Conservation (phyloP, 2,329 filamentous ascomycete genomes). For the Tolypocladium album region DNA sequence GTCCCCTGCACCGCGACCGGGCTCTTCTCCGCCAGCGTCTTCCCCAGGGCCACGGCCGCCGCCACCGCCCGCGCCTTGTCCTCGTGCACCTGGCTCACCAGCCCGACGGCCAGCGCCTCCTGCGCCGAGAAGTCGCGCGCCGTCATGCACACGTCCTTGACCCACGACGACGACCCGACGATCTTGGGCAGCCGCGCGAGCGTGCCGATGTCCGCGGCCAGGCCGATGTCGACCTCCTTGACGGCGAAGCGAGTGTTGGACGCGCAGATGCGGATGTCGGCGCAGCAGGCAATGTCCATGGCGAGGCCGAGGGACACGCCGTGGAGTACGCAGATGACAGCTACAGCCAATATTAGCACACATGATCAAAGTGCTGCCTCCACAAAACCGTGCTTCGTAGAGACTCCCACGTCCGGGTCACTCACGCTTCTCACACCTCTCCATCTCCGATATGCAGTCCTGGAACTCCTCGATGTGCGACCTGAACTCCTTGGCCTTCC, state of each 20-base stretch:
- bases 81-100: slow-evolving; percentile 55
- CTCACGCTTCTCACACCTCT: slow-evolving; percentile 80
- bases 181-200: slow-evolving; percentile 63
- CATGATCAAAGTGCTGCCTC: background rate
- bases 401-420: slow-evolving; percentile 5
- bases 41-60: slow-evolving; percentile 52
- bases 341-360: slow-evolving; percentile 22
- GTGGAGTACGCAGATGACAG: slow-evolving; percentile 74
- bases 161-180: slow-evolving; percentile 61
- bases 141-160: slow-evolving; percentile 67
- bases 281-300: slow-evolving; percentile 61
- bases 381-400: background rate
- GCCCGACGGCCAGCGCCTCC: slow-evolving; percentile 60
- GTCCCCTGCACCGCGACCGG: slow-evolving; percentile 81
- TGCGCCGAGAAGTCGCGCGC: slow-evolving; percentile 58
- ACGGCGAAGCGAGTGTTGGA: slow-evolving; percentile 53
- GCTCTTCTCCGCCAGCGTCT: slow-evolving; percentile 64
- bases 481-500: slow-evolving; percentile 51
- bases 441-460: slow-evolving; percentile 61
- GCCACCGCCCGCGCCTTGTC: slow-evolving; percentile 53
- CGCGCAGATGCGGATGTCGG: slow-evolving; percentile 59
- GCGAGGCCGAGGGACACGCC: slow-evolving; percentile 69
- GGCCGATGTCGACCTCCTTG: slow-evolving; percentile 74
- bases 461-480: slow-evolving; percentile 73
- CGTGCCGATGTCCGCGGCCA: slow-evolving; percentile 72